phyloP scores from a whole-genome alignment of 2,329 filamentous ascomycete genomes.

The Calonectria multiphialidica region DNA sequence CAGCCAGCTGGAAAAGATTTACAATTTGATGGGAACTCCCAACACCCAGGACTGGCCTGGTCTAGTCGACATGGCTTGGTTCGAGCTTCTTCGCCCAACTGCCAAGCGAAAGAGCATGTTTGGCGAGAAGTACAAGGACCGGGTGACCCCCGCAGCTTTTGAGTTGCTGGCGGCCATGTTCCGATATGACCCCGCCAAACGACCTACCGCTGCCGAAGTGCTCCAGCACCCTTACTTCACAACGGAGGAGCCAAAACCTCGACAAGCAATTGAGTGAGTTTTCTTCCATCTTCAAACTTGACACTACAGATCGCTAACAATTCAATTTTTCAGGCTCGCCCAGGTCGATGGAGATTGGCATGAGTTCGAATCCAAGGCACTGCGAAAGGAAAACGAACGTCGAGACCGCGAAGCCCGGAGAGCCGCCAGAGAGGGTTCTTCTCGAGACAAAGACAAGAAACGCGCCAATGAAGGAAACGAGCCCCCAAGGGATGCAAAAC shows the following conservation, averaged over 20 bases:
- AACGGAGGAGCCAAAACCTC: constrained; percentile 80
- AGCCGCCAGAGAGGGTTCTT: constrained; percentile 53
- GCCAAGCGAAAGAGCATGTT: constrained; percentile 82
- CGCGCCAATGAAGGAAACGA: constrained; percentile 49
- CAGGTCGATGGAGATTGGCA: constrained; percentile 95
- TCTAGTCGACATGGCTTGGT: constrained; percentile 96
- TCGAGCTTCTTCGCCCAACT: constrained; percentile 86
- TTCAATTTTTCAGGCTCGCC: constrained; percentile 68
- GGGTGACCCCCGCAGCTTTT: constrained; percentile 83
- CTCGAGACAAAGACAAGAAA: constrained; percentile 55
- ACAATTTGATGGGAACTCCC: constrained; percentile 89
- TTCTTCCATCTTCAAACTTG: constrained; percentile 1
- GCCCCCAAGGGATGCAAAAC: constrained; percentile 49
- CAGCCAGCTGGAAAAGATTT: constrained; percentile 97
- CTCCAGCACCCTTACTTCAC: constrained; percentile 91
- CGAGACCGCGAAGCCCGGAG: constrained; percentile 66
- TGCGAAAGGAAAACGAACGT: constrained; percentile 89
- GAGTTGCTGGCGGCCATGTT: constrained; percentile 89
- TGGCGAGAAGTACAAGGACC: constrained; percentile 83
- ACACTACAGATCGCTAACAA: constrained; percentile 45
- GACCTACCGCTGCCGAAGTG: constrained; percentile 87
- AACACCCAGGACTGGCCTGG: constrained; percentile 88
- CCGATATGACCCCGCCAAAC: constrained; percentile 85
- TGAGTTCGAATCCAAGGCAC: constrained; percentile 96
- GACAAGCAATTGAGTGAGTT: constrained; percentile 84